phyloP scores from a whole-genome alignment of 2,329 filamentous ascomycete genomes.

The Lasiodiplodia sp. region DNA sequence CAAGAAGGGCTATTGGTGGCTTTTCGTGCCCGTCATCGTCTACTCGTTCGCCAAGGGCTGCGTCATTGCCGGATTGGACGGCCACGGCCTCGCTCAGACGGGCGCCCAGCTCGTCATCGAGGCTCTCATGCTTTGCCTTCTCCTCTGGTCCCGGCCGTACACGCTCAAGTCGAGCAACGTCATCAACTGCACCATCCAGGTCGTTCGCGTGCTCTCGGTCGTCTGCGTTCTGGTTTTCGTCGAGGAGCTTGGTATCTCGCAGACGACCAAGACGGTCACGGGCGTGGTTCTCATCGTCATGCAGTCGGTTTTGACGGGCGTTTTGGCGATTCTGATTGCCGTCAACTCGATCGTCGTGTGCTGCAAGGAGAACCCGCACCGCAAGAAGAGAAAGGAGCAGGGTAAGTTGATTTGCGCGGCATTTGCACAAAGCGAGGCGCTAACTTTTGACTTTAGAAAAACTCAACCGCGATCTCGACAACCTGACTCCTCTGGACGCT shows the following conservation, averaged over 20 bases:
- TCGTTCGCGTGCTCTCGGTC: constrained; percentile 87
- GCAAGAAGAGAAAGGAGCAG: constrained; percentile 85
- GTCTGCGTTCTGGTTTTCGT: constrained; percentile 92
- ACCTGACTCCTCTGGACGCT: constrained; percentile 84
- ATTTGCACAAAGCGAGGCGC: constrained; percentile 5
- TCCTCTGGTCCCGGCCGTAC: constrained; percentile 87
- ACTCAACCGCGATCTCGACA: constrained; percentile 76
- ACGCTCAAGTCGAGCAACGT: constrained; percentile 86
- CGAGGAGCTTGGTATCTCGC: constrained; percentile 84
- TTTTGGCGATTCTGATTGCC: constrained; percentile 84
- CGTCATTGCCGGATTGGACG: constrained; percentile 83
- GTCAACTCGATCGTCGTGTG: constrained; percentile 87
- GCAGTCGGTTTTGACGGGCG: constrained; percentile 81
- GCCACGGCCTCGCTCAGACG: constrained; percentile 83
- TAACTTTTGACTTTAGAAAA: constrained; percentile 67
- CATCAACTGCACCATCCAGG: constrained; percentile 91
- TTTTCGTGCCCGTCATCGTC: constrained; percentile 86
- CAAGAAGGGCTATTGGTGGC: constrained; percentile 95
- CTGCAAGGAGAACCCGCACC: constrained; percentile 88
- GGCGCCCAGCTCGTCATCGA: constrained; percentile 83
- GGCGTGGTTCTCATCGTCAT: constrained; percentile 94
- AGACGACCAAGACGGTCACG: constrained; percentile 93
- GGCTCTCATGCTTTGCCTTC: constrained; percentile 75
- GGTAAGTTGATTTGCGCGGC: constrained; percentile 64
- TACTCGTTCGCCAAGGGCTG: constrained; percentile 92